Conservation (phyloP, 805 yeast species). For the Ascoidea rubescens region DNA sequence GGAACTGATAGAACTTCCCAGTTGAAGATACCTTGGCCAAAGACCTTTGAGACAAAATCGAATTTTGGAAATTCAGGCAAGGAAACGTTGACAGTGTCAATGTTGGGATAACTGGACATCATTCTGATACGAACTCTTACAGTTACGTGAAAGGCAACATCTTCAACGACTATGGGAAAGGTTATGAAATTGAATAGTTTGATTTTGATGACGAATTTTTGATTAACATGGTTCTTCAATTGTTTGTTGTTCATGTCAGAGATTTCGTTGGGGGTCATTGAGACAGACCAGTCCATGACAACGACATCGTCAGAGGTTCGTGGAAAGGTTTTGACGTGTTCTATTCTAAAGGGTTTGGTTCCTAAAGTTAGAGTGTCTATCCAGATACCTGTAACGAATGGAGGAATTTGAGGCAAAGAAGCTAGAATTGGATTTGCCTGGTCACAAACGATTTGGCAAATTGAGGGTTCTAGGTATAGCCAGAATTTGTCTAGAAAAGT, state of each 20-base stretch:
- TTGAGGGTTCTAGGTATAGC: slow-evolving; percentile 80
- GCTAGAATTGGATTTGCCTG: slow-evolving; percentile 79
- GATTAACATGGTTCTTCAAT: slow-evolving; percentile 71
- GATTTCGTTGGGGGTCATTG: slow-evolving; percentile 83
- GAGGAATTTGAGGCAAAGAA: slow-evolving; percentile 59
- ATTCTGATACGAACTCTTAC: slow-evolving; percentile 76
- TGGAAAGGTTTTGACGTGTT: slow-evolving; percentile 75
- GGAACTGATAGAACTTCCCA: slow-evolving; percentile 84
- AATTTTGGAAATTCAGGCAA: slow-evolving; percentile 77
- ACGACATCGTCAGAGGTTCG: slow-evolving; percentile 88
- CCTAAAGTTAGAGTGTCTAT: slow-evolving; percentile 85
- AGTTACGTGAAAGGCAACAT: slow-evolving; percentile 61
- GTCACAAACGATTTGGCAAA: slow-evolving; percentile 74
- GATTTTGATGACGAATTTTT: slow-evolving; percentile 62
- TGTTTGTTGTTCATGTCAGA: slow-evolving; percentile 82
- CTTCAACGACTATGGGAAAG: slow-evolving; percentile 68
- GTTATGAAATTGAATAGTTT: slow-evolving; percentile 63
- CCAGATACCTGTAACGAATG: slow-evolving; percentile 73
- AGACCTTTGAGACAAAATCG: slow-evolving; percentile 61
- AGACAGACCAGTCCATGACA: slow-evolving; percentile 94
- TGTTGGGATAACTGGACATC: slow-evolving; percentile 85
- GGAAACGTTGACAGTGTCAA: slow-evolving; percentile 80
- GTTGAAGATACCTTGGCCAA: slow-evolving; percentile 74
- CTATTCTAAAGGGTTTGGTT: slow-evolving; percentile 90
- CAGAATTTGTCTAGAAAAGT: slow-evolving; percentile 82